Base-by-base conservation (phyloP, 345 rosid genomes). In the Eutrema heterophyllum region DNA sequence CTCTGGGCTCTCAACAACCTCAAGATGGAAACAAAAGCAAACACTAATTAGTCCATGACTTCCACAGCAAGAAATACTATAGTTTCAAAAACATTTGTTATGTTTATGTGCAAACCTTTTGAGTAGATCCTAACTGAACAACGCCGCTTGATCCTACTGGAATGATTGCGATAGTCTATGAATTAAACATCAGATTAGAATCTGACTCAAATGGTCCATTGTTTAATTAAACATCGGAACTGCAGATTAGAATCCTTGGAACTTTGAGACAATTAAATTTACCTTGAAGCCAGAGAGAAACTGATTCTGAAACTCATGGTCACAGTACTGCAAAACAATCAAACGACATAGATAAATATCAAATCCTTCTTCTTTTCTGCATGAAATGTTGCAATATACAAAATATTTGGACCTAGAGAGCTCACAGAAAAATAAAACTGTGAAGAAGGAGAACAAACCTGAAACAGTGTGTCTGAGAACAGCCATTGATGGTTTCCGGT, bases 81-180 rank as follows among this genome's bases (percentile, higher is more conserved):
- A 35, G 24, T 49, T 39, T 6, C 10, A 39, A 67, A 48, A 26
- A 33, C 24, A 41, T 68, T 49, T 55, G 12, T 29, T 39, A 5
- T 29, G 15, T 6, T 36, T 26, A 30, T 36, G 7, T 21, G 24
- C 92, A 72, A 75, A 94, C 98, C 97, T 89, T 88, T 52, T 69
- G 76, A 66, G 76, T 78, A 55, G 99, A 88, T 81, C 99, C 99
- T 67, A 94, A 84, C 81, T 86, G 96, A 58, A 89, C 39, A 53
- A 94, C 96, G 49, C 97, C 97, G 35, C 64, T 75, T 8, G 87
- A 77, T 80, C 83, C 85, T 57, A 86, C 73, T 4, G 96, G 82
- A 68, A 92, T 81, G 45, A 88, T 79, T 49, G 88, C 88, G 55
- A 92, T 73, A n/a, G 97, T 89, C 99, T 94, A 91, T 75, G 68